A percentile compares a stretch with the other conserved stretches of the same genome.
Evolutionary conservation across 2,329 filamentous ascomycete species (phyloP).

Genomic region (Penicillium sp.): DNA sequence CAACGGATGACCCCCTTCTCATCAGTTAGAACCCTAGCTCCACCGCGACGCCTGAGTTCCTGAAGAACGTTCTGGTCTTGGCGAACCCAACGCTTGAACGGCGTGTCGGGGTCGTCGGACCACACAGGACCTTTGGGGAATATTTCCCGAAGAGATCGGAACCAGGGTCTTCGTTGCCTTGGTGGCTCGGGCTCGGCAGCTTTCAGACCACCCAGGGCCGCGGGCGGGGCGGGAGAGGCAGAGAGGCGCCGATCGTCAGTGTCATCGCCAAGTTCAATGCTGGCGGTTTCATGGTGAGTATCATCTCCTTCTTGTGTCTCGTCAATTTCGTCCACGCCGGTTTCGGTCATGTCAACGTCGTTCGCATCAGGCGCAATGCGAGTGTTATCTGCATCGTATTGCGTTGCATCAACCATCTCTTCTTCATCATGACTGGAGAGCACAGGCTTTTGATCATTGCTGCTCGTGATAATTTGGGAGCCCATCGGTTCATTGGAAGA

Average conservation of each 20-base stretch:
- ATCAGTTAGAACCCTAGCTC: slow-evolving; percentile 30
- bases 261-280: slow-evolving; percentile 40
- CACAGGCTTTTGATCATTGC: background rate
- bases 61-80: slow-evolving; percentile 34
- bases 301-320: slow-evolving; percentile 17
- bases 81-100: slow-evolving; percentile 41
- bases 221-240: background rate
- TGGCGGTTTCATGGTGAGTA: slow-evolving; percentile 35
- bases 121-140: slow-evolving; percentile 26
- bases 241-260: slow-evolving; percentile 8
- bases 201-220: slow-evolving; percentile 1
- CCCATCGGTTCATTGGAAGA: background rate
- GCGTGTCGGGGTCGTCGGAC: slow-evolving; percentile 39
- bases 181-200: slow-evolving; percentile 5
- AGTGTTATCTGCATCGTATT: background rate
- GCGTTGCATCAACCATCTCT: background rate
- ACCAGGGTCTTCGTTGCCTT: slow-evolving; percentile 28
- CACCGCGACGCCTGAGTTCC: slow-evolving; percentile 32
- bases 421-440: background rate
- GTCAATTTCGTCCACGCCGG: slow-evolving; percentile 8
- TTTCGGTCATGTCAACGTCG: background rate
- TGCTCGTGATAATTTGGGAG: background rate
- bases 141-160: slow-evolving; percentile 29
- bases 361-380: background rate
- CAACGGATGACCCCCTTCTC: slow-evolving; percentile 36